Percentiles rank a stretch among this genome's conserved stretches.
Evolutionary conservation across 169 alveolate genomes (phyloP).

Genomic region (Cryptosporidium ubiquitum): DNA sequence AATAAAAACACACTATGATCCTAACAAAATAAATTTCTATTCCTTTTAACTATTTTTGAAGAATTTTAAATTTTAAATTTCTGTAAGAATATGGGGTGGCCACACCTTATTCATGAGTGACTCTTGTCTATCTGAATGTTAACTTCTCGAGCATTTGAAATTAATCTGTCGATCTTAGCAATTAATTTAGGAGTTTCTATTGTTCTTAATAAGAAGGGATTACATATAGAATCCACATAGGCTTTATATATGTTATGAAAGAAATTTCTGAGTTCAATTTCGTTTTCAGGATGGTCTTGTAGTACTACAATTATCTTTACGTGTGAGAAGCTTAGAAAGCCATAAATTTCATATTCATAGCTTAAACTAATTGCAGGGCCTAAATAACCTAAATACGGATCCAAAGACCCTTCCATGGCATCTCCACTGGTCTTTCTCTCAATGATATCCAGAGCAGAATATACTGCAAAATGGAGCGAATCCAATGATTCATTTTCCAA

Average conservation of each 20-base stretch:
- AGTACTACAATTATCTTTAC: conserved; percentile 44
- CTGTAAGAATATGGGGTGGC: neutral
- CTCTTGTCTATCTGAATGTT: conserved; percentile 10
- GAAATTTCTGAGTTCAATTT: conserved; percentile 23
- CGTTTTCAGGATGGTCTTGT: conserved; percentile 74
- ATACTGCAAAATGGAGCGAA: conserved; percentile 50
- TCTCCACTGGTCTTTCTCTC: conserved; percentile 53
- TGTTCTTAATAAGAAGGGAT: conserved; percentile 57
- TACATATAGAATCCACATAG: conserved; percentile 66
- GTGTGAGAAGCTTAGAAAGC: conserved; percentile 66
- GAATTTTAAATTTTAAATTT: neutral
- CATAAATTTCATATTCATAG: conserved; percentile 71
- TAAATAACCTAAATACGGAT: conserved; percentile 58
- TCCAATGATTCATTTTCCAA: conserved; percentile 51
- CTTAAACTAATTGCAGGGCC: conserved; percentile 68
- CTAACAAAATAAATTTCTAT: neutral
- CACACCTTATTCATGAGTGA: neutral
- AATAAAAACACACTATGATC: too few relatives aligned
- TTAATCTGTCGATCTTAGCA: conserved; percentile 24
- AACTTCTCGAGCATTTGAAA: conserved; percentile 18
- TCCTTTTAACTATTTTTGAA: neutral
- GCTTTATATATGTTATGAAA: conserved; percentile 33
- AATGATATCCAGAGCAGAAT: conserved; percentile 48
- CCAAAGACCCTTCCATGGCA: conserved; percentile 13
- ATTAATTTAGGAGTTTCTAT: conserved; percentile 64